phyloP scores from a whole-genome alignment of 2,329 filamentous ascomycete genomes.

The Lasiodiplodia gonubiensis region DNA sequence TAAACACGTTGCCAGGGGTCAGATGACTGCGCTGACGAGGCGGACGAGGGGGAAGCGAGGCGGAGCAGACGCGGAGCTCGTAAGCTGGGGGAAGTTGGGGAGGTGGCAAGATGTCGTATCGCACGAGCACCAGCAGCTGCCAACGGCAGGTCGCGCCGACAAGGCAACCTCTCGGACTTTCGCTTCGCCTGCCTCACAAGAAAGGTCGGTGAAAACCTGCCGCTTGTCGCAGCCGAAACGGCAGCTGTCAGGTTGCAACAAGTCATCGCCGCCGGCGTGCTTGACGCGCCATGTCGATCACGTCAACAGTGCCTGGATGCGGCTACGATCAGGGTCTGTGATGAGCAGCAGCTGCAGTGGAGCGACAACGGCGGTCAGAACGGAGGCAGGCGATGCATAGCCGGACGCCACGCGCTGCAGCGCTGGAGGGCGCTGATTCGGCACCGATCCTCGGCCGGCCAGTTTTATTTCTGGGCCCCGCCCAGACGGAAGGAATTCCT shows the following conservation, averaged over 20 bases:
- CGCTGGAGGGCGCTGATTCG: slow-evolving; percentile 5
- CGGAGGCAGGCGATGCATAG: neutral
- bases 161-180: slow-evolving; percentile 2
- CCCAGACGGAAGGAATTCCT: slow-evolving; percentile 22
- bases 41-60: neutral
- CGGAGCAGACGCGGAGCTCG: slow-evolving; percentile 1
- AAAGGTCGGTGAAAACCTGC: slow-evolving; percentile 21
- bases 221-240: neutral
- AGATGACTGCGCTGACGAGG: slow-evolving; percentile 8
- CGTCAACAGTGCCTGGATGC: slow-evolving; percentile 14
- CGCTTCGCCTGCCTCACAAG: slow-evolving; percentile 3
- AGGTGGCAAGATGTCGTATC: slow-evolving; percentile 19
- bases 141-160: slow-evolving; percentile 13
- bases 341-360: slow-evolving; percentile 19
- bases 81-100: slow-evolving; percentile 1
- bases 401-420: slow-evolving; percentile 1
- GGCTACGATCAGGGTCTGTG: slow-evolving; percentile 5
- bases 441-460: slow-evolving; percentile 10
- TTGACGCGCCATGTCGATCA: neutral
- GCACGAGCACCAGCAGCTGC: slow-evolving; percentile 8
- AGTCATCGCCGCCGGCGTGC: neutral
- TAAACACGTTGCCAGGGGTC: neutral
- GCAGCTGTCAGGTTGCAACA: neutral
- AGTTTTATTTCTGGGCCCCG: slow-evolving; percentile 22
- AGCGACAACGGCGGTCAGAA: slow-evolving; percentile 23